A percentile compares a stretch with the other conserved stretches of the same genome.
phyloP scores from a whole-genome alignment of 2,329 filamentous ascomycete species.

The Ophiocordyceps unilateralis region DNA sequence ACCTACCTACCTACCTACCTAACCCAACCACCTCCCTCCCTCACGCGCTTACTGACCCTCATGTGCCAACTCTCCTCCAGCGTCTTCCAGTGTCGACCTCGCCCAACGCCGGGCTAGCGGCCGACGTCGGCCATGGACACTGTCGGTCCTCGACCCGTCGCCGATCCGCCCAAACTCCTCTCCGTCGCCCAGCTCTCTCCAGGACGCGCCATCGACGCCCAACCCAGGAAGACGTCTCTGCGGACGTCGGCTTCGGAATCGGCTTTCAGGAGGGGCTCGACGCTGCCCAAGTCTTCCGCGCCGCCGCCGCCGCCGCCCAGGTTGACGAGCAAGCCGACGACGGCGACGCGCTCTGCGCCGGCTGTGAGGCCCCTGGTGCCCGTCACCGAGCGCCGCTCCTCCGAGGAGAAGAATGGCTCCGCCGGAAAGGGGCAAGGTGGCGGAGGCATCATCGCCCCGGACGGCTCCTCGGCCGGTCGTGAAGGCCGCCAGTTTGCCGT shows the following conservation, averaged over 20 bases:
- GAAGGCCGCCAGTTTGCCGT: conserved; percentile 62
- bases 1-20: no score
- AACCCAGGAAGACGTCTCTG: conserved; percentile 1
- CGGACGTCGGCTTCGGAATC: not conserved
- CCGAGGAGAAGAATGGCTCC: conserved; percentile 30
- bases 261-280: conserved; percentile 3
- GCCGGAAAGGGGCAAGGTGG: no score
- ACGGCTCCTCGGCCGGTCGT: conserved; percentile 41
- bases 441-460: conserved; percentile 24
- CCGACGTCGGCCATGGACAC: conserved; percentile 7
- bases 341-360: conserved; percentile 5
- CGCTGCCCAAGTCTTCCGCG: conserved; percentile 2
- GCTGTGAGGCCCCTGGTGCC: conserved; percentile 23
- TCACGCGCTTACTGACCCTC: not conserved
- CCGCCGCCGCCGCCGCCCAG: conserved; percentile 3
- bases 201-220: conserved; percentile 2
- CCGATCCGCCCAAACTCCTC: not conserved
- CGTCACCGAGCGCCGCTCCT: conserved; percentile 26
- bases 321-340: conserved; percentile 1
- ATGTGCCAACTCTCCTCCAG: no score
- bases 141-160: conserved; percentile 1
- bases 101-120: conserved; percentile 3
- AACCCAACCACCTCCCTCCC: not conserved
- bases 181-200: conserved; percentile 2
- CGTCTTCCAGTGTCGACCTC: not conserved